Conservation (phyloP, 1,284 basidiomycete species). For the Lentinus polychrous region DNA sequence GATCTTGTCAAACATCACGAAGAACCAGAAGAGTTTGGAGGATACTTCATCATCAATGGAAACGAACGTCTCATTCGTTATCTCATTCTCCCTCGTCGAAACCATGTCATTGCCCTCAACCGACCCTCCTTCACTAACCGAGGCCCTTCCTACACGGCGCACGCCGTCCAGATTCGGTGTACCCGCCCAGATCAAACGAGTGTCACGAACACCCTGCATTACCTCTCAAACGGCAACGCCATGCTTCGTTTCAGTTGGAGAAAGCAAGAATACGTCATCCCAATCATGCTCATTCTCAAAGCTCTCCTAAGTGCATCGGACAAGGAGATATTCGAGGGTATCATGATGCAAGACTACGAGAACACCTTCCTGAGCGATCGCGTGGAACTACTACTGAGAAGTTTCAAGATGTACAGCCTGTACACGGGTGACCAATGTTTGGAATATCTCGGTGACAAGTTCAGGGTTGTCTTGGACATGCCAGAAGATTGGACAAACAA, state of each 20-base stretch:
- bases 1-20: conserved; percentile 89
- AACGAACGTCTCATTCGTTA: conserved; percentile 99
- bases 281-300: conserved; percentile 95
- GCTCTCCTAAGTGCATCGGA: conserved; percentile 93
- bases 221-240: conserved; percentile 92
- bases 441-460: conserved; percentile 97
- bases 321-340: conserved; percentile 96
- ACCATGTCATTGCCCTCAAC: conserved; percentile 84
- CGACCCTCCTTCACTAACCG: conserved; percentile 87
- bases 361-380: conserved; percentile 98
- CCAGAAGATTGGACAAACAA: conserved; percentile 93
- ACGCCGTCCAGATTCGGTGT: conserved; percentile 94
- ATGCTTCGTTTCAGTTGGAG: conserved; percentile 96
- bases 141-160: conserved; percentile 91
- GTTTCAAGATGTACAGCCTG: conserved; percentile 90
- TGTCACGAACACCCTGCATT: conserved; percentile 94
- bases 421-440: conserved; percentile 91
- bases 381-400: conserved; percentile 94
- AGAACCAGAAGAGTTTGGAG: conserved; percentile 97
- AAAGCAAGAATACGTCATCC: conserved; percentile 99
- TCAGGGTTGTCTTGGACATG: conserved; percentile 85
- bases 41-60: conserved; percentile 98
- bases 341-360: conserved; percentile 95
- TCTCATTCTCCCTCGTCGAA: conserved; percentile 85
- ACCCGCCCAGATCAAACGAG: conserved; percentile 89